These are phyloP conservation scores for Tolypocladium pustulatum DNA, from an alignment of 2,329 filamentous ascomycete genomes.

Conservation along the genomic window DNA sequence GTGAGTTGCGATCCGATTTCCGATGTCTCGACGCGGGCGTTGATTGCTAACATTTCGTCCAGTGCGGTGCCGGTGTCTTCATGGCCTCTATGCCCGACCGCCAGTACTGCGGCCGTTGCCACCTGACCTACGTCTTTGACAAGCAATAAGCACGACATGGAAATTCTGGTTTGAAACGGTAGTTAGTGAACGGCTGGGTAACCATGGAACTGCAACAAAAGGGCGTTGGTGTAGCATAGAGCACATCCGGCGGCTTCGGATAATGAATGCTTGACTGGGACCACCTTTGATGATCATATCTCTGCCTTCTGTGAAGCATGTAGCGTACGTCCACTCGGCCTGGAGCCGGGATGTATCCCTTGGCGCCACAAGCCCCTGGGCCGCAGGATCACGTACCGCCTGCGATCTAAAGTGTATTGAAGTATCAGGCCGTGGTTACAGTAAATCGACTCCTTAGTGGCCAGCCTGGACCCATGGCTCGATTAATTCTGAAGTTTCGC, in stretches of 20 bases:
- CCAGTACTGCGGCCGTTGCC: conserved; percentile 83
- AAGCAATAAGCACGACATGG: conserved; percentile 41
- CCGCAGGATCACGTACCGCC: not conserved
- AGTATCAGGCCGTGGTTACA: too few species aligned
- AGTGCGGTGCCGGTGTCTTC: conserved; percentile 99
- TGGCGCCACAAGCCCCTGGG: not conserved
- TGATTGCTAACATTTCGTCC: not conserved
- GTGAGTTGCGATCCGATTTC: conserved; percentile 40
- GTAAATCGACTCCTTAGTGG: not conserved
- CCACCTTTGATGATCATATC: not conserved
- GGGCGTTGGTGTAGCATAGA: conserved; percentile 34
- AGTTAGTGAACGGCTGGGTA: conserved; percentile 17
- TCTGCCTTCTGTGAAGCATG: conserved; percentile 4
- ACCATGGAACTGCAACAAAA: conserved; percentile 20
- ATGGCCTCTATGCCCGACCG: conserved; percentile 99
- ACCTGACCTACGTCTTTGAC: conserved; percentile 65
- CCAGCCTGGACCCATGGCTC: not conserved
- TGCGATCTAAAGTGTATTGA: too few species aligned
- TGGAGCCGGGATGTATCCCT: not conserved
- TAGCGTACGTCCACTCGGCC: not conserved
- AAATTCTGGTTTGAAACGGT: conserved; percentile 17
- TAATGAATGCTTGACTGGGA: conserved; percentile 25
- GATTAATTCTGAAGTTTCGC: too few species aligned
- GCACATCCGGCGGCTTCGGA: conserved; percentile 27
- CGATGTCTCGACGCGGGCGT: too few species aligned